A percentile compares a stretch with the other conserved stretches of the same genome.
These are phyloP conservation scores for Mortierella claussenii DNA, from an alignment of 192 early-diverging fungal genomes.

Conservation along the genomic window DNA sequence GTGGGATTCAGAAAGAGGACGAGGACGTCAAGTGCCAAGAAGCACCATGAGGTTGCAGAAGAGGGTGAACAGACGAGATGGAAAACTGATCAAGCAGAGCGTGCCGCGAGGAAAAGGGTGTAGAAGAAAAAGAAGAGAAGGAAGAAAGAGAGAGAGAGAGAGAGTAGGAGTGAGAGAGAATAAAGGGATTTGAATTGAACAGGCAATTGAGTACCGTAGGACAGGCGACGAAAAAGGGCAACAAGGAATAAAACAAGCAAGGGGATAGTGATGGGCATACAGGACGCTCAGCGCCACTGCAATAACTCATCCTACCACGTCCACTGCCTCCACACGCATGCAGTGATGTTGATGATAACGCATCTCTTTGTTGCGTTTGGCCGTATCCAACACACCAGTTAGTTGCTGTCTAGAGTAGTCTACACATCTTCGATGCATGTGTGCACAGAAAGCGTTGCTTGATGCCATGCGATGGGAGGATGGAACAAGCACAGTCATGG, in stretches of 20 bases:
- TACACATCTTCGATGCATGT: no score
- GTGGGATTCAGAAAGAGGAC: neutral
- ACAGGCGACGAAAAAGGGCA: neutral
- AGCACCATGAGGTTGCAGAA: neutral
- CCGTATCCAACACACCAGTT: no score
- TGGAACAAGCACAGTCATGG: no score
- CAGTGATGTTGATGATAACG: no score
- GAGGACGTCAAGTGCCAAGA: neutral
- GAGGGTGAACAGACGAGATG: neutral
- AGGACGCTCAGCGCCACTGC: no score
- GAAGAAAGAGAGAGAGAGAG: neutral
- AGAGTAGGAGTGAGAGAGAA: neutral
- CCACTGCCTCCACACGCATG: no score
- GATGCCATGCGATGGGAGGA: no score
- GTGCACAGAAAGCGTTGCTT: no score
- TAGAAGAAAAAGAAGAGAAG: neutral
- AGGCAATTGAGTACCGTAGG: neutral
- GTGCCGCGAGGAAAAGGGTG: neutral
- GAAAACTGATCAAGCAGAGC: neutral
- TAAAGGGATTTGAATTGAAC: neutral
- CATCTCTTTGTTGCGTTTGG: no score
- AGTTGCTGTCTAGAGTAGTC: no score
- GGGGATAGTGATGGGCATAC: no score
- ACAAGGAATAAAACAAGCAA: neutral
- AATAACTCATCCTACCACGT: no score